Base-by-base conservation (phyloP, 1,284 basidiomycete genomes). In the Malassezia nana region DNA sequence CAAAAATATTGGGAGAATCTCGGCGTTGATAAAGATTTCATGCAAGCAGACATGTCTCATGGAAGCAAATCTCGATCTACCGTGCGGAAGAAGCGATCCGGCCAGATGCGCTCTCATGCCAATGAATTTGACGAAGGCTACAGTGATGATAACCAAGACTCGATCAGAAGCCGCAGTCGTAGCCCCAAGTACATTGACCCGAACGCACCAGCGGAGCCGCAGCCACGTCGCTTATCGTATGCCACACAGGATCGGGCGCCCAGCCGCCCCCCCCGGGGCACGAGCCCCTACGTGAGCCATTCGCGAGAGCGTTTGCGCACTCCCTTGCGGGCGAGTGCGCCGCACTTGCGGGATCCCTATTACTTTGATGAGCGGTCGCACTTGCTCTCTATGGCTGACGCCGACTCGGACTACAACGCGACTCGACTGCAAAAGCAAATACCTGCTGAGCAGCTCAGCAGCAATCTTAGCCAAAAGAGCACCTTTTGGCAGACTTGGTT, bases 401-500 rank as follows among this genome's bases (percentile, higher is more conserved):
- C 20, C n/a, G 32, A 30, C 15, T 47, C 45, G 6, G 57, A 26
- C 46, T 38, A 22, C 46, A 50, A 20, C 44, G 59, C 1, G 22
- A 50, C 24, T 24, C 26, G 20, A 24, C 6, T 16, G 8, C 28
- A 51, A 7, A 22, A 22, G 22, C 15, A 2, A 33, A 55, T 20
- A 7, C n/a, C 55, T 50, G 29, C 51, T 54, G 28, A 49, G 50
- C 7, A 25, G 53, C 2, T 49, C 45, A 13, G 29, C 35, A 20
- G 15, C 18, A 8, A 38, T 18, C 5, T 6, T n/a, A 48, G 58
- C 12, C 65, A 67, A 15, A 62, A 58, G 33, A 65, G 63, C 52
- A 72, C 70, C 0, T 60, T 72, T 26, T 54, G 63, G 15, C 70
- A 73, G 52, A 66, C 66, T 22, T 71, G 67, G 69, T 73, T 73